Evolutionary conservation across 2,329 filamentous ascomycete genomes (phyloP).

Genomic region (Hypocrella siamensis): DNA sequence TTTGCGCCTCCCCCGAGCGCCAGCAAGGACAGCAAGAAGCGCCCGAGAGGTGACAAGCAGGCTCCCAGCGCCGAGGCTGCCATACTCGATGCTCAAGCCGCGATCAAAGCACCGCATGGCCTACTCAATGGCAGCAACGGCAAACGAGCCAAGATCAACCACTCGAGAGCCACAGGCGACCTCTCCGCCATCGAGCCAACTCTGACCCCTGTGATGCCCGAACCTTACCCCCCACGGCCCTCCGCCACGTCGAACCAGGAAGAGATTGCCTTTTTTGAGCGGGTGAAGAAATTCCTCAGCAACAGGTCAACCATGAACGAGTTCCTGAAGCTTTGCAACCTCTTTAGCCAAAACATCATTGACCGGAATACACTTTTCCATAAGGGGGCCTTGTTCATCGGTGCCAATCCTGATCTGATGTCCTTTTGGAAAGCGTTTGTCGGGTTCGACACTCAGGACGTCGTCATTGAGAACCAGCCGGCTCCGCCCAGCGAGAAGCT

Average conservation of each 20-base stretch:
- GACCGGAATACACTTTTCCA: conserved; percentile 70
- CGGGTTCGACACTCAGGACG: conserved; percentile 59
- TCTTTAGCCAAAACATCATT: conserved; percentile 87
- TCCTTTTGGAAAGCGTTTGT: conserved; percentile 77
- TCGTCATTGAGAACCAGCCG: conserved; percentile 63
- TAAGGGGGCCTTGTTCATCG: conserved; percentile 74
- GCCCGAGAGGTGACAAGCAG: conserved; percentile 47
- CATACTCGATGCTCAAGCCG: conserved; percentile 24
- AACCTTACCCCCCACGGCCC: conserved; percentile 65
- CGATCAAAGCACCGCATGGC: conserved; percentile 15
- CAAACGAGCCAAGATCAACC: conserved; percentile 64
- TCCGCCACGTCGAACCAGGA: conserved; percentile 63
- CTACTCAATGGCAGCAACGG: conserved; percentile 18
- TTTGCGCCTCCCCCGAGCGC: conserved; percentile 74
- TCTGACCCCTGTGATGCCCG: conserved; percentile 73
- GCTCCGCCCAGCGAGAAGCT: conserved; percentile 64
- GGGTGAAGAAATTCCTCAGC: conserved; percentile 87
- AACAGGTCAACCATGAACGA: conserved; percentile 90
- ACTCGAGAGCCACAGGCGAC: conserved; percentile 45
- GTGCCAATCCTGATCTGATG: conserved; percentile 78
- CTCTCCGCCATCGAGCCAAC: conserved; percentile 64
- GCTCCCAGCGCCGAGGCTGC: conserved; percentile 30
- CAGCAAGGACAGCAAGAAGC: conserved; percentile 82
- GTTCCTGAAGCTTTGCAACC: conserved; percentile 91
- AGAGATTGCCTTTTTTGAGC: conserved; percentile 86